Base-by-base conservation (phyloP, 768 basidiomycete species). In the Boletellus sp. region DNA sequence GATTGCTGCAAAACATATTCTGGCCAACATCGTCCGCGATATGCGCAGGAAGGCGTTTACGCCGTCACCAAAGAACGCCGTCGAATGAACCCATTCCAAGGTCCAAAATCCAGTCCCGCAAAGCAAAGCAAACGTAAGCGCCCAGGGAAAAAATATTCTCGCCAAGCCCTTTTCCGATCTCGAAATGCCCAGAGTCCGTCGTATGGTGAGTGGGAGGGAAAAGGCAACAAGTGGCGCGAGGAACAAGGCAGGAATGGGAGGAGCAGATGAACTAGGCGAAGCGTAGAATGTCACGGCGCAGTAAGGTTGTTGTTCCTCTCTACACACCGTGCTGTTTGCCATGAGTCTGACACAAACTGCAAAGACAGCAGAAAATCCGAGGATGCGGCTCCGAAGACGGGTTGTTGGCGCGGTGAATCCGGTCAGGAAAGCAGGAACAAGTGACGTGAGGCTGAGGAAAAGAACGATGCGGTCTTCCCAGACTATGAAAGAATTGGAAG, bases 401-500 rank as follows among this genome's bases (percentile, higher is more conserved):
- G 72, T 57, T 7, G 80, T 84, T 1, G 90, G 86, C 0, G 89
- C 86, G 0, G 78, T 70, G 47, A 91, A 70, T 0, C 88, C 86
- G 42, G 73, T 74, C 28, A 87, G 61, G 52, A 87, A 70, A 51
- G 71, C 73, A 0, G 84, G 83, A 11, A 81, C 68, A 33, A 92
- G 70, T 28, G 81, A 87, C 33, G 79, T 79, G 38, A 84, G 63
- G 52, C 85, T 71, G 47, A 98, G 77, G 76, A 84, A 94, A 8
- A 83, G 79, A 11, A 87, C 75, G 48, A 90, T 74, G 28, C 79
- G 79, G 65, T 97, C 94, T 77, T 99, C 96, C 93, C 94, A 97
- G 66, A 98, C 80, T n/a, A 90, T 91, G 74, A 91, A 95, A 0
- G 94, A 96, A 72, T 98, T 98, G 22, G 94, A 95, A 15, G 86